Percentiles rank a stretch among this genome's conserved stretches.
Conservation (phyloP, 2,329 filamentous ascomycete species). For the Xylariaceae sp. region DNA sequence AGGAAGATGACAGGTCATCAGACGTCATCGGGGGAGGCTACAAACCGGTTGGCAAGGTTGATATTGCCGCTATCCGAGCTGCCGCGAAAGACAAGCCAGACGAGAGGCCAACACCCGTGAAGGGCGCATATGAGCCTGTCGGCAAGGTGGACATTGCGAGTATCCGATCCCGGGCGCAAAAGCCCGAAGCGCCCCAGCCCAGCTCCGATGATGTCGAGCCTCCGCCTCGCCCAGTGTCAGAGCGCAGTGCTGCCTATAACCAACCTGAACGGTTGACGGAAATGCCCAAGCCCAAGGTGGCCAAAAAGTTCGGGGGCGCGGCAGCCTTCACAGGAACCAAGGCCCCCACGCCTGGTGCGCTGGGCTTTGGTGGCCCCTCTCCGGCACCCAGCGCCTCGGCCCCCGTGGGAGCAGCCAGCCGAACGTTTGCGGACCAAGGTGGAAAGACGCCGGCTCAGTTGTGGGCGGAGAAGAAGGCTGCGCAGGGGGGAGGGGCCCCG, state of each 20-base stretch:
- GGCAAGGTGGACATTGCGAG: constrained; percentile 97
- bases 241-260: constrained; percentile 67
- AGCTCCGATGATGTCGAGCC: constrained; percentile 33
- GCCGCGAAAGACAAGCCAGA: constrained; percentile 64
- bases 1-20: constrained; percentile 34
- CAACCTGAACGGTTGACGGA: constrained; percentile 75
- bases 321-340: constrained; percentile 80
- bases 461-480: constrained; percentile 96
- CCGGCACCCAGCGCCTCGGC: constrained; percentile 44
- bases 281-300: constrained; percentile 89
- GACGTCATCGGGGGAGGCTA: constrained; percentile 81
- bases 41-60: constrained; percentile 93
- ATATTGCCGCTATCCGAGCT: constrained; percentile 82
- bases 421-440: constrained; percentile 88
- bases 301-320: constrained; percentile 74
- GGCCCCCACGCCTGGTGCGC: constrained; percentile 67
- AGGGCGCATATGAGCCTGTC: constrained; percentile 88
- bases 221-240: constrained; percentile 58
- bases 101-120: constrained; percentile 76
- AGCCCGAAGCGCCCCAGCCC: constrained; percentile 36
- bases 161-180: constrained; percentile 77
- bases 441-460: constrained; percentile 95
- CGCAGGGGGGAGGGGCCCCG: constrained; percentile 54
- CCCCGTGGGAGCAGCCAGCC: constrained; percentile 72
- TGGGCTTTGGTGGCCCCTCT: constrained; percentile 57